These are phyloP conservation scores for Nyctanthes arbortristis DNA, from an alignment of 257 asterid genomes.

Conservation along the genomic window DNA sequence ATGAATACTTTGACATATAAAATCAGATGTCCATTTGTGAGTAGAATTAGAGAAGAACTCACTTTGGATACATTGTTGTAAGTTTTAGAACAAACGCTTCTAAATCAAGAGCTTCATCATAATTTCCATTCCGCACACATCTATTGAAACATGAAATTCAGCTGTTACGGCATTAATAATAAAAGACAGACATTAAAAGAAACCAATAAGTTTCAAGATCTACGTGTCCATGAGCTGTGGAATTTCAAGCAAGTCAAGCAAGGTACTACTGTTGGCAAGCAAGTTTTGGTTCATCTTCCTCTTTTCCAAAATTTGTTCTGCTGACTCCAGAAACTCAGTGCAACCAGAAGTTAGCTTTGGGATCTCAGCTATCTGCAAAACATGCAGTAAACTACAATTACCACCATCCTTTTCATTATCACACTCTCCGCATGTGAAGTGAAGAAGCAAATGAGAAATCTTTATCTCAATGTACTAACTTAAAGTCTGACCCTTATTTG, in stretches of 20 bases:
- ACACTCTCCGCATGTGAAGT: not conserved
- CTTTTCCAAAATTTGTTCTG: slow-evolving; percentile 84
- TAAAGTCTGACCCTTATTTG: not conserved
- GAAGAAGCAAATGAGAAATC: slow-evolving; percentile 11
- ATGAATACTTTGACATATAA: slow-evolving; percentile 34
- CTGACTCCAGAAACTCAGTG: slow-evolving; percentile 86
- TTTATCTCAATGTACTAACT: not conserved
- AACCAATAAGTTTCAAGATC: slow-evolving; percentile 24
- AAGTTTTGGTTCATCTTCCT: slow-evolving; percentile 93
- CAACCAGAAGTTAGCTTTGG: slow-evolving; percentile 91
- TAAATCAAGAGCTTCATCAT: slow-evolving; percentile 96
- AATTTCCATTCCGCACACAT: slow-evolving; percentile 95
- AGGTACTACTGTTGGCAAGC: slow-evolving; percentile 83
- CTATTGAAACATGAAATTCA: slow-evolving; percentile 40
- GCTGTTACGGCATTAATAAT: slow-evolving; percentile 18
- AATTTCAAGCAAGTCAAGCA: slow-evolving; percentile 98
- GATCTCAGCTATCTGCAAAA: slow-evolving; percentile 83
- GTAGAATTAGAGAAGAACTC: slow-evolving; percentile 39
- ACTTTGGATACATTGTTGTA: slow-evolving; percentile 93
- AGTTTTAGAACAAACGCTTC: slow-evolving; percentile 95
- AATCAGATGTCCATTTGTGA: slow-evolving; percentile 23
- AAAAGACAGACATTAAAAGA: slow-evolving; percentile 17
- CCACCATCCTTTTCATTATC: slow-evolving; percentile 13
- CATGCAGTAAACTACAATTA: slow-evolving; percentile 24
- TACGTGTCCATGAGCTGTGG: slow-evolving; percentile 99